These are phyloP conservation scores for Pichia californica DNA, from an alignment of 805 yeast species.

Conservation along the genomic window DNA sequence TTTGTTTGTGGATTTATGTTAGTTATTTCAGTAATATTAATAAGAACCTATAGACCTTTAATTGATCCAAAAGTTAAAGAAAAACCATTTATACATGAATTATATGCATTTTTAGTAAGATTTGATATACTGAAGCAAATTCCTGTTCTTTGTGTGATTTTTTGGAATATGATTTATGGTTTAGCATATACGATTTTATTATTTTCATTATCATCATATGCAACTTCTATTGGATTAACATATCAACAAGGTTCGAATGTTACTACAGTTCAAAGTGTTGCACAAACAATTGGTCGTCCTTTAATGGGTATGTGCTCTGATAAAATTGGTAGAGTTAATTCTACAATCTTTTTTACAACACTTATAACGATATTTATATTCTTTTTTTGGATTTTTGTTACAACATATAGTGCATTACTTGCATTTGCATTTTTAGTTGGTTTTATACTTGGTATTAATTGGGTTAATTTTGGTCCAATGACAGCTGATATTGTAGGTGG, in stretches of 20 bases:
- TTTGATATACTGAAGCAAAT: conserved; percentile 12
- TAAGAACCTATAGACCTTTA: conserved; percentile 21
- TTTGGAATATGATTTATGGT: conserved; percentile 23
- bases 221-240: conserved; percentile 42
- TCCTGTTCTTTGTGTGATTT: conserved; percentile 22
- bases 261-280: conserved; percentile 41
- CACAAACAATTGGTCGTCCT: conserved; percentile 48
- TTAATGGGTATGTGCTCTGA: conserved; percentile 41
- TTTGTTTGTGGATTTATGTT: conserved; percentile 24
- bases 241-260: conserved; percentile 39
- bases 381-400: conserved; percentile 44
- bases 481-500: conserved; percentile 31
- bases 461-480: conserved; percentile 32
- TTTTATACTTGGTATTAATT: conserved; percentile 39
- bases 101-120: conserved; percentile 12
- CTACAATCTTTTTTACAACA: conserved; percentile 32
- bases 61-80: conserved; percentile 13
- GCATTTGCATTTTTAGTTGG: conserved; percentile 42
- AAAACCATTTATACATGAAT: conserved; percentile 17
- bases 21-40: conserved; percentile 15
- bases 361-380: conserved; percentile 35
- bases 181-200: conserved; percentile 32
- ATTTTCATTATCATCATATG: conserved; percentile 44
- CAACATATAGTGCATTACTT: conserved; percentile 35
- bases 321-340: conserved; percentile 40